These are phyloP conservation scores for Boletus huronensis DNA, from an alignment of 768 basidiomycete genomes.

Conservation along the genomic window DNA sequence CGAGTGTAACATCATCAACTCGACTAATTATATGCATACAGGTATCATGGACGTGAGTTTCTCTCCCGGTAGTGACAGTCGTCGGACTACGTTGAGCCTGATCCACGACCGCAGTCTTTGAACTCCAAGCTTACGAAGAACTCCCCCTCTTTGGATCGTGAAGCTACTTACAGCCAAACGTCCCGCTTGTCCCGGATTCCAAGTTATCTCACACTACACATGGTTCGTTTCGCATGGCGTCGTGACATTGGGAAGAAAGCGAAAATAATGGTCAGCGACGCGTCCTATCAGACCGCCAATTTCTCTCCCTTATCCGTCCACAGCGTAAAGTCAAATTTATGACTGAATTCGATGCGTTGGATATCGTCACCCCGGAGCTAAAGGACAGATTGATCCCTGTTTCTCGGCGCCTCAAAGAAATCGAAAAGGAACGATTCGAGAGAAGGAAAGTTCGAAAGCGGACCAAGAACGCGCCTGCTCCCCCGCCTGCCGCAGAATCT, in stretches of 20 bases:
- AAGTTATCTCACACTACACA: conserved; percentile 81
- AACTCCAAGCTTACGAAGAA: conserved; percentile 83
- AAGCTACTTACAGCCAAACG: conserved; percentile 77
- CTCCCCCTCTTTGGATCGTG: conserved; percentile 73
- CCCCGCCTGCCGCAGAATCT: conserved; percentile 20
- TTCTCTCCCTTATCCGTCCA: neutral
- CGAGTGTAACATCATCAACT: conserved; percentile 85
- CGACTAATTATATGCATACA: conserved; percentile 84
- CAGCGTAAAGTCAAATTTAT: conserved; percentile 93
- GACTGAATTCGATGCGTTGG: conserved; percentile 80
- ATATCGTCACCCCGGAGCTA: conserved; percentile 78
- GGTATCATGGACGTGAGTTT: conserved; percentile 78
- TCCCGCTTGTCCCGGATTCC: conserved; percentile 84
- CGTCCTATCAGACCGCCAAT: neutral
- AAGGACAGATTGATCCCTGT: conserved; percentile 68
- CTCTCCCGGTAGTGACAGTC: conserved; percentile 3
- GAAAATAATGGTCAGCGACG: conserved; percentile 81
- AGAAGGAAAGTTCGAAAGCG: conserved; percentile 77
- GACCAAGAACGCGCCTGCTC: conserved; percentile 45
- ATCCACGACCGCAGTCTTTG: conserved; percentile 55
- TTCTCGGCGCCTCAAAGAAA: conserved; percentile 66
- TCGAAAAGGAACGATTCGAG: conserved; percentile 82
- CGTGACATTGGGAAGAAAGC: conserved; percentile 88
- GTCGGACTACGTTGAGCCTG: neutral
- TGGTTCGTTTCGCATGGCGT: conserved; percentile 96